Percentiles rank a stretch among this genome's conserved stretches.
phyloP scores from a whole-genome alignment of 163 green algal species.

The Prototheca wickerhamii region DNA sequence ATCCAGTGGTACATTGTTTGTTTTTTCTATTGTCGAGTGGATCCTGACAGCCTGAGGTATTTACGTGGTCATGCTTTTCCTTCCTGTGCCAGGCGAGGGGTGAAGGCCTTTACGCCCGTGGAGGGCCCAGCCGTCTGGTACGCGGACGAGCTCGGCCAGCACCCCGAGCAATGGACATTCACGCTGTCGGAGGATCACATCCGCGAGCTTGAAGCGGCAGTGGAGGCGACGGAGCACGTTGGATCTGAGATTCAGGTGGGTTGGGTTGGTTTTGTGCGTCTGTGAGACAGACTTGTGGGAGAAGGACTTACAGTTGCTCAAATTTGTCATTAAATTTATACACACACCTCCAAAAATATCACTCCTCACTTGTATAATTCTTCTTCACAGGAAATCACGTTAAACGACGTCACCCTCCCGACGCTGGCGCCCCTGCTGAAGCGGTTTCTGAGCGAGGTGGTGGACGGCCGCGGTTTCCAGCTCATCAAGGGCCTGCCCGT shows the following conservation, averaged over 20 bases:
- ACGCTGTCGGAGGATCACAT: constrained; percentile 9
- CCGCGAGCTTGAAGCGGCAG: constrained; percentile 17
- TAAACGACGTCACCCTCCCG: constrained; percentile 32
- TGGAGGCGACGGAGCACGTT: neutral
- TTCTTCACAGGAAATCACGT: constrained; percentile 9
- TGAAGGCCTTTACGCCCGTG: constrained; percentile 5
- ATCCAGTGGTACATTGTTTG: too few species aligned
- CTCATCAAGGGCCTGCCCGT: constrained; percentile 31
- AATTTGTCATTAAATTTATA: neutral
- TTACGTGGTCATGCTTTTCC: too few species aligned
- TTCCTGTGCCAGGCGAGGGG: neutral
- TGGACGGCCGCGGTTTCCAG: constrained; percentile 39
- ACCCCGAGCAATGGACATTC: constrained; percentile 15
- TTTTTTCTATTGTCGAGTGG: too few species aligned
- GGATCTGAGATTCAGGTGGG: constrained; percentile 17
- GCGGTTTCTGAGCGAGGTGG: constrained; percentile 27
- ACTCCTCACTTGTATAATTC: too few species aligned
- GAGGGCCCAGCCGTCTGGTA: constrained; percentile 14
- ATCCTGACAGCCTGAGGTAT: too few species aligned
- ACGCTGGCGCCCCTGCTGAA: constrained; percentile 31
- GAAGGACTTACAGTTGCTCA: neutral
- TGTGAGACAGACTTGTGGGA: neutral
- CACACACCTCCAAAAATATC: too few species aligned
- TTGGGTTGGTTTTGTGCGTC: neutral
- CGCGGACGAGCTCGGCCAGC: constrained; percentile 1